A percentile compares a stretch with the other conserved stretches of the same genome.
phyloP scores from a whole-genome alignment of 306 rosid species.

The Prunus mira region DNA sequence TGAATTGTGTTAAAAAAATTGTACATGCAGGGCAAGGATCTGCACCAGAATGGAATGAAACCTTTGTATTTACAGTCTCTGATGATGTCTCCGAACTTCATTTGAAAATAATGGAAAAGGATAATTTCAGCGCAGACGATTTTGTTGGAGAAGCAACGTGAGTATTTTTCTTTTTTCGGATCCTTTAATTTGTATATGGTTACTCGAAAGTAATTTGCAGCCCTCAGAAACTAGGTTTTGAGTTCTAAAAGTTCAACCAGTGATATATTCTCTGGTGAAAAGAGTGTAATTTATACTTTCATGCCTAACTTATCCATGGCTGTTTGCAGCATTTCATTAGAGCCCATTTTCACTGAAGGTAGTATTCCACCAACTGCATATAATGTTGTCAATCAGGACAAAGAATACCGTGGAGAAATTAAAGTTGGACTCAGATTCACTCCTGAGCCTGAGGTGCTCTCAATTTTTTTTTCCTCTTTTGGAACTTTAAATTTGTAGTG shows the following conservation, averaged over 20 bases:
- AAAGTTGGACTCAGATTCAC: slow-evolving; percentile 49
- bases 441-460: slow-evolving; percentile 25
- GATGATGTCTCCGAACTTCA: slow-evolving; percentile 50
- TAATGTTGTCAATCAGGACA: slow-evolving; percentile 57
- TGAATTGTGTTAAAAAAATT: background rate
- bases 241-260: background rate
- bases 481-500: too few relatives aligned
- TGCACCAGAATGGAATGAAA: slow-evolving; percentile 76
- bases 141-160: slow-evolving; percentile 67
- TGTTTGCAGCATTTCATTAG: slow-evolving; percentile 52
- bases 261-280: background rate
- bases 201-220: background rate
- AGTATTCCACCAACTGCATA: slow-evolving; percentile 46
- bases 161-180: slow-evolving; percentile 12
- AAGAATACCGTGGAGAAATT: slow-evolving; percentile 51
- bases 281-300: too few relatives aligned
- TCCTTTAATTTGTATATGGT: background rate
- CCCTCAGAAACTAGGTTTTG: too few relatives aligned
- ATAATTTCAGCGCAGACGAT: slow-evolving; percentile 42
- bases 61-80: slow-evolving; percentile 54
- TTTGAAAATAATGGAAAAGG: slow-evolving; percentile 70
- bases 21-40: slow-evolving; percentile 49
- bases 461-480: background rate
- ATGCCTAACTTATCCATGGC: too few relatives aligned
- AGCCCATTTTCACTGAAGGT: slow-evolving; percentile 45